Evolutionary conservation across 169 alveolate species (phyloP).

Genomic region (Plasmodium cynomolgi): DNA sequence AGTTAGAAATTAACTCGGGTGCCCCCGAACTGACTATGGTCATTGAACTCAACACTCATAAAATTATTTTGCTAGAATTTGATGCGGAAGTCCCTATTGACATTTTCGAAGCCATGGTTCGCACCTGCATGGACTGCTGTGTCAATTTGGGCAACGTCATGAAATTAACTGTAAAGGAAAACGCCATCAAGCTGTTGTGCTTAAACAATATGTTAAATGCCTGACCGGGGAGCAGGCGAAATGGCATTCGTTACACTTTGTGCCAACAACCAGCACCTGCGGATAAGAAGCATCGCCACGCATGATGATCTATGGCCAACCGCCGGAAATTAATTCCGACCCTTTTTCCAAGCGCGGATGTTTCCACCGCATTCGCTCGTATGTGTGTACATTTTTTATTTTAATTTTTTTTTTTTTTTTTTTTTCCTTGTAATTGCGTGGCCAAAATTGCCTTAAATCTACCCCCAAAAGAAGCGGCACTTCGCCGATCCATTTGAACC

Average conservation of each 20-base stretch:
- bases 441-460: not conserved
- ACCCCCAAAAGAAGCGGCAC: not conserved
- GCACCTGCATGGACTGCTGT: constrained; percentile 46
- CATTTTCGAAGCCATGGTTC: constrained; percentile 60
- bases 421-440: not conserved
- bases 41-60: constrained; percentile 53
- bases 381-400: not conserved
- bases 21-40: constrained; percentile 71
- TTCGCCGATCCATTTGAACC: not conserved
- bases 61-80: constrained; percentile 63
- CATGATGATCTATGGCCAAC: not conserved
- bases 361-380: not conserved
- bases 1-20: constrained; percentile 66
- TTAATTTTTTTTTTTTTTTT: not conserved
- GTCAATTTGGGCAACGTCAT: constrained; percentile 46
- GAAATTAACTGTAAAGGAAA: constrained; percentile 67
- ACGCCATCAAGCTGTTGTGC: constrained; percentile 56
- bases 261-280: not conserved
- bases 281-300: not conserved
- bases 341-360: not conserved
- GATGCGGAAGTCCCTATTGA: constrained; percentile 76
- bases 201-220: constrained; percentile 41
- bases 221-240: not conserved
- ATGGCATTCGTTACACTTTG: not conserved
- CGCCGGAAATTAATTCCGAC: not conserved